Base-by-base conservation (phyloP, 176 grass and related monocot species). In the Rhynchospora tenuis region DNA sequence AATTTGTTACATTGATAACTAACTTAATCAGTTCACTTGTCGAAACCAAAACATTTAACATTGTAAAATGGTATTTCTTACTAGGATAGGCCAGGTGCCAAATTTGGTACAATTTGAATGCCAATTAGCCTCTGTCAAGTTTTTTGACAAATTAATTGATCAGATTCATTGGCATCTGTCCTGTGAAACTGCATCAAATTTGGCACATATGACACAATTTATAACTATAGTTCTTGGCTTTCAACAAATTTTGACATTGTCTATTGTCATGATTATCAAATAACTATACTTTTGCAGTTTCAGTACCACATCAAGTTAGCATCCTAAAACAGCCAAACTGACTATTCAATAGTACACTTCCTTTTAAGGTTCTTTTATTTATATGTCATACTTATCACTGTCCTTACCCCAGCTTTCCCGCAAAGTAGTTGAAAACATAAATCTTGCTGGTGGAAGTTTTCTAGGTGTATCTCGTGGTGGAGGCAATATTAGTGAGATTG, bases 391-490 rank as follows among this genome's bases (percentile, higher is more conserved):
- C 47, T 59, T 88, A 72, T 56, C 84, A 67, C 22, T 84, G 55
- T 13, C 54, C 84, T 81, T 61, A 17, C 52, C 1, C 46, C 87
- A 98, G 95, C 93, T 98, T 89, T 98, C 96, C 38, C 89, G 89
- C 73, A 67, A 67, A 61, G 83, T 95, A 27, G 96, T 98, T 82
- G 93, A 98, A 86, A 98, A 93, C 52, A 98, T 98, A 91, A 95
- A 95, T 90, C 92, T 98, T 84, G 66, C 87, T 79, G 96, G 96
- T 72, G 96, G 96, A 91, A 98, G 96, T 80, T 87, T 93, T 61
- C 85, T 98, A 45, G 96, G 96, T 38, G 96, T 98, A 10, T 98
- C 96, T 60, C 92, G 92, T 85, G 96, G 96, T 75, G 93, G 93
- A 84, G 85, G 89, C 87, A 85, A 90, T 87, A 89, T 84, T 80